phyloP scores from a whole-genome alignment of 306 rosid genomes.

The Pyrus communis region DNA sequence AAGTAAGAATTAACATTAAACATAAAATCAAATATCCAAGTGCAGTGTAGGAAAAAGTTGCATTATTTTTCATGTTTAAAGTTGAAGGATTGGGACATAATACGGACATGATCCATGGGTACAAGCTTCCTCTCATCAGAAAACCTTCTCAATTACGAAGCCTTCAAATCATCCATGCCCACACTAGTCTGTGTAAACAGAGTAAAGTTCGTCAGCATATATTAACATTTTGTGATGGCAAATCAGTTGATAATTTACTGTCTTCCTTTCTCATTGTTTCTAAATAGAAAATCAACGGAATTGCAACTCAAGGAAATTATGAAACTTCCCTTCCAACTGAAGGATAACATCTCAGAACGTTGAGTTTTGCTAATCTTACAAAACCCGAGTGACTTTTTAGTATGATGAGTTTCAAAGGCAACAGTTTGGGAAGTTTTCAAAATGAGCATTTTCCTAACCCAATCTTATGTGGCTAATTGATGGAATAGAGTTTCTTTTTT shows the following conservation, averaged over 20 bases:
- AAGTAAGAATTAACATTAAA: background rate
- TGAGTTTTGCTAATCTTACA: background rate
- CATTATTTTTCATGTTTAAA: conserved; percentile 4
- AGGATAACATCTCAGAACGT: background rate
- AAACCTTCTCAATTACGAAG: conserved; percentile 7
- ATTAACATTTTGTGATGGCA: background rate
- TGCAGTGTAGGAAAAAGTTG: background rate
- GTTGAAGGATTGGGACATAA: background rate
- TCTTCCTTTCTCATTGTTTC: background rate
- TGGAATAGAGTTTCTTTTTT: background rate
- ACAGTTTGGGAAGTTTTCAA: background rate
- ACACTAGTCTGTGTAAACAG: conserved; percentile 53
- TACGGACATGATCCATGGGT: background rate
- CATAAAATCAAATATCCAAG: background rate
- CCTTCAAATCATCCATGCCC: conserved; percentile 89
- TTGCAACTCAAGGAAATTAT: background rate
- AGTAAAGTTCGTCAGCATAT: background rate
- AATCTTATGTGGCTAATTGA: background rate
- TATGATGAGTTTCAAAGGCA: background rate
- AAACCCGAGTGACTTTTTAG: background rate
- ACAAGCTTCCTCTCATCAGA: conserved; percentile 1
- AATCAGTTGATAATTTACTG: background rate
- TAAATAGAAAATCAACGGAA: background rate
- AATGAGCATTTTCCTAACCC: background rate
- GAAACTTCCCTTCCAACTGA: background rate